A percentile compares a stretch with the other conserved stretches of the same genome.
Evolutionary conservation across 352 stramenopile species (phyloP).

Genomic region (Phytophthora rubi): DNA sequence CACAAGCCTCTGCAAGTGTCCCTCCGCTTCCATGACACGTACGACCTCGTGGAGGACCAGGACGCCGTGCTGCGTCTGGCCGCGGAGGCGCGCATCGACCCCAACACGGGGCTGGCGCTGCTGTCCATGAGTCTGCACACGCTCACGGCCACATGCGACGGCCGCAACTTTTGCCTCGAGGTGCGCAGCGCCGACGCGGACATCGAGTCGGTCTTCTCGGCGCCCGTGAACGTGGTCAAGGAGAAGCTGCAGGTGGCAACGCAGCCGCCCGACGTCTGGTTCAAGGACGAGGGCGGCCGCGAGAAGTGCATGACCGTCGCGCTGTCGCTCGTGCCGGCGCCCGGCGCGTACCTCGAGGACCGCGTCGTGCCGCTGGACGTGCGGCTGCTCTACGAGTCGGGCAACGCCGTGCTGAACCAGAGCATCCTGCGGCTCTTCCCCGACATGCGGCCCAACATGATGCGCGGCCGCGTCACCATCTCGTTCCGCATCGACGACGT

Average conservation of each 20-base stretch:
- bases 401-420: conserved; percentile 88
- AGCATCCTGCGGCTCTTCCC: conserved; percentile 90
- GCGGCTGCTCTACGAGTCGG: conserved; percentile 85
- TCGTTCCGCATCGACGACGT: conserved; percentile 97
- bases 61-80: conserved; percentile 44
- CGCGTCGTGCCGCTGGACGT: conserved; percentile 80
- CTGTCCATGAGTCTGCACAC: conserved; percentile 56
- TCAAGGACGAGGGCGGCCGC: conserved; percentile 96
- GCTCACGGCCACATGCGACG: conserved; percentile 63
- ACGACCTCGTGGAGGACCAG: conserved; percentile 74
- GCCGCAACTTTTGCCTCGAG: conserved; percentile 75
- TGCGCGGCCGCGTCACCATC: conserved; percentile 80
- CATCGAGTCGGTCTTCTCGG: conserved; percentile 70
- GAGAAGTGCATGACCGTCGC: conserved; percentile 95
- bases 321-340: conserved; percentile 79
- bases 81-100: conserved; percentile 36
- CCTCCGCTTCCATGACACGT: conserved; percentile 77
- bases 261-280: conserved; percentile 93
- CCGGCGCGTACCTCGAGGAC: conserved; percentile 70
- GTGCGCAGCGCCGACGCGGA: conserved; percentile 55
- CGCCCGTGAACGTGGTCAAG: conserved; percentile 71
- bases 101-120: conserved; percentile 48
- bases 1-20: conserved; percentile 57
- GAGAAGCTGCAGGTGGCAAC: conserved; percentile 81
- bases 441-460: conserved; percentile 90